Evolutionary conservation across 345 rosid species (phyloP), one percentile per base, ranked within the genome.

Genomic region (Gynandropsis gynandra): DNA sequence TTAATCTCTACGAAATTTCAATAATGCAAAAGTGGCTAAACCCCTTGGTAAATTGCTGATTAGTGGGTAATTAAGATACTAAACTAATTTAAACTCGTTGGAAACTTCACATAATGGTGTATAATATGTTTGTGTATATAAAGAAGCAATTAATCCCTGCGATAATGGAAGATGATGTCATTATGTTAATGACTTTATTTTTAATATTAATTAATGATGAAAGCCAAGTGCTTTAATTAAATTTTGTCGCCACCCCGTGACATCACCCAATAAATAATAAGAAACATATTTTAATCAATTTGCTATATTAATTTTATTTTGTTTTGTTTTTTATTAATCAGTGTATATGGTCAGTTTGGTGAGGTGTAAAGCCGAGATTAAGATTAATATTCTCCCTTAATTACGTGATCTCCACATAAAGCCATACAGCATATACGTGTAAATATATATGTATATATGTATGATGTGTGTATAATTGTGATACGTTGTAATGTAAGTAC

Each of bases 371-470:
- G 62, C 47, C 39, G 8, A 33, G 17, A 16, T 39, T 27, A 53
- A 20, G 17, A 32, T 42, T 36, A 36, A 34, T 16, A 16, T 43
- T 38, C 16, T 3, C 29, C 24, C n/a, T n/a, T n/a, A n/a, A n/a
- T n/a, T 52, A 46, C 44, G 50, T 66, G 61, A 59, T 32, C 54
- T 54, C 62, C 63, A 61, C 51, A 34, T 20, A 61, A 55, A 40
- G 5, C 29, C 29, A 24, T 24, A 24, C 29, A 24, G 4, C 29
- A 24, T 24, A 24, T 5, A 24, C 29, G 5, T 24, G 29, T 24
- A 24, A 2, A 24, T 24, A 24, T 24, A 24, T 24, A 24, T 24
- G 5, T 24, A 24, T 24, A 24, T 24, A 24, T 24, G 29, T 24
- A 2, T 24, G n/a, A n/a, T n/a, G n/a, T n/a, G n/a, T n/a, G n/a